These are phyloP conservation scores for Globisporangium iwayamae DNA, from an alignment of 352 stramenopile genomes.

Conservation along the genomic window DNA sequence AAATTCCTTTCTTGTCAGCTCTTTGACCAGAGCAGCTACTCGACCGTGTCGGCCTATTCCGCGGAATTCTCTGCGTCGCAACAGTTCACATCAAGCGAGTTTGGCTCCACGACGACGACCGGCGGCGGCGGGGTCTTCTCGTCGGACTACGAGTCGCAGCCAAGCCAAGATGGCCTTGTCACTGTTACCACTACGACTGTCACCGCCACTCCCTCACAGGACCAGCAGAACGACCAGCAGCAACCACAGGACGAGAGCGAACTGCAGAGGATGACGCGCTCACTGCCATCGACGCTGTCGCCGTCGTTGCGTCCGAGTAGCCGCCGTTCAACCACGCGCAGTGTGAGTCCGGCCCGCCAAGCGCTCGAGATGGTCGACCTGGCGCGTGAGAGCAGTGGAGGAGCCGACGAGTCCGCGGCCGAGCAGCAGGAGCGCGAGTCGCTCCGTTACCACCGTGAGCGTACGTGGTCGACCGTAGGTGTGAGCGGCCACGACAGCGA, in stretches of 20 bases:
- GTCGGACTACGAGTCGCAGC: not conserved
- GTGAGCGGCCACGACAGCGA: not conserved
- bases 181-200: not conserved
- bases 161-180: not conserved
- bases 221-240: not conserved
- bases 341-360: conserved; percentile 37
- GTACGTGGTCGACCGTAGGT: conserved; percentile 2
- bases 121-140: not conserved
- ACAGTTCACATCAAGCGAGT: conserved; percentile 7
- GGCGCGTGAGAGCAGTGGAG: conserved; percentile 21
- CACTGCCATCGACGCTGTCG: conserved; percentile 35
- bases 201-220: not conserved
- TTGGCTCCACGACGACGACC: not conserved
- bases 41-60: conserved; percentile 11
- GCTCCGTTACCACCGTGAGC: not conserved
- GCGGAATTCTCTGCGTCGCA: conserved; percentile 7
- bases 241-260: conserved; percentile 6
- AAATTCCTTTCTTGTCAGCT: conserved; percentile 11
- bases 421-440: not conserved
- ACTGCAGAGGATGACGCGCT: conserved; percentile 28
- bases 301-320: conserved; percentile 11
- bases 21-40: conserved; percentile 11
- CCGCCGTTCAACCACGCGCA: conserved; percentile 38
- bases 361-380: conserved; percentile 17
- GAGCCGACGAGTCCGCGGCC: conserved; percentile 14